Base-by-base conservation (phyloP, 1,139 yeast genomes). In the Pichia sp. region DNA sequence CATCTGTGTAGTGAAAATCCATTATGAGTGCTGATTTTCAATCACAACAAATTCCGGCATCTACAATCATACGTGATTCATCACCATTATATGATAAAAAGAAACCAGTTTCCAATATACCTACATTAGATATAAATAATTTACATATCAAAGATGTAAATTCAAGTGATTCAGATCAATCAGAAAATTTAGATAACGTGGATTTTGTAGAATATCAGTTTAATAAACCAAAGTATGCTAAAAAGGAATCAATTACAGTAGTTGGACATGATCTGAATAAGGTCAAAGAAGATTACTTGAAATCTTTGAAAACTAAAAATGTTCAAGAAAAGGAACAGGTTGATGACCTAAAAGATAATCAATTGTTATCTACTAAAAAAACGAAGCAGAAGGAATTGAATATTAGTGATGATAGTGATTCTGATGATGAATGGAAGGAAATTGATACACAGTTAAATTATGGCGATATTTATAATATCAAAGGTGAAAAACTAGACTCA, bases 381-480 rank as follows among this genome's bases (percentile, higher is more conserved):
- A 11, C 23, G 8, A 43, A 36, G 20, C 44, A 39, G 15, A 53
- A 45, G 35, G 55, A 52, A 22, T 25, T 52, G 3, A 46, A 49
- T 39, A 50, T 52, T 8, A 42, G 50, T 16, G 50, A 46, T 30
- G 56, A 50, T 39, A 39, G 44, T 26, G 57, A 53, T 29, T 45
- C 47, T 8, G 64, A 60, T 40, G 64, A 58, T 39, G 73, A 71
- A 30, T 78, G 83, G 83, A 76, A 76, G 53, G 68, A 74, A 25
- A 77, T 77, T 75, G 73, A 73, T 51, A 74, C 77, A 3, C 70
- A 76, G 39, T 63, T 80, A 0, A 74, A 74, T 52, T 60, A 69
- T 47, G 52, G 59, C 22, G 79, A 77, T 54, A 74, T 74, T 53
- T 77, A 77, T 56, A 72, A 77, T 56, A 73, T 76, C 22, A 68